Percentiles rank a stretch among this genome's conserved stretches.
Conservation (phyloP, 2,329 filamentous ascomycete species). For the Fusarium verrucosum region DNA sequence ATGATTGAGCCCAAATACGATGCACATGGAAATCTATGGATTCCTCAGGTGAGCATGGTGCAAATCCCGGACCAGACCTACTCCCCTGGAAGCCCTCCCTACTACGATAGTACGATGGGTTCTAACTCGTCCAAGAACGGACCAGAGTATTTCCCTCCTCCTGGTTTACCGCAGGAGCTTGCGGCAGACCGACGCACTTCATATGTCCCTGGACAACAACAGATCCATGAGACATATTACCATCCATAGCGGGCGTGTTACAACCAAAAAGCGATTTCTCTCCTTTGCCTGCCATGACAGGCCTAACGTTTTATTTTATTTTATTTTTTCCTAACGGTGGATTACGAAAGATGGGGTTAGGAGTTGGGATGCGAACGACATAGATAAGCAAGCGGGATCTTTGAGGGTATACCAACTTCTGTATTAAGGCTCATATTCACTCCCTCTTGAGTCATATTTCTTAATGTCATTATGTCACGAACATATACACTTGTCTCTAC, state of each 20-base stretch:
- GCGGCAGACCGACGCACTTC: slow-evolving; percentile 32
- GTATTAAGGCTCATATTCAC: slow-evolving; percentile 24
- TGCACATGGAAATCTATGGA: slow-evolving; percentile 47
- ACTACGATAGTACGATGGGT: slow-evolving; percentile 28
- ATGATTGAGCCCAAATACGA: slow-evolving; percentile 45
- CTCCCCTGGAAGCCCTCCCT: slow-evolving; percentile 32
- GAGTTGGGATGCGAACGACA: slow-evolving; percentile 20
- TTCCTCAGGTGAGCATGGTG: slow-evolving; percentile 49
- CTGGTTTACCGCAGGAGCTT: slow-evolving; percentile 40
- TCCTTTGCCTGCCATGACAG: background rate
- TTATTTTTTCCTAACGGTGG: slow-evolving; percentile 10
- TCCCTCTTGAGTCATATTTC: slow-evolving; percentile 16
- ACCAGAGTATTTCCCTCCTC: slow-evolving; percentile 30
- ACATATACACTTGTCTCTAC: background rate
- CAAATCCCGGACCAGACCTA: slow-evolving; percentile 35
- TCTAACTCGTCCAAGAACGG: slow-evolving; percentile 33
- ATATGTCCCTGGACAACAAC: slow-evolving; percentile 11
- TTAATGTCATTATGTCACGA: slow-evolving; percentile 11
- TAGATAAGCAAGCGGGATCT: slow-evolving; percentile 7
- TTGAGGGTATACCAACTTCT: slow-evolving; percentile 22
- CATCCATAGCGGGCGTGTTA: slow-evolving; percentile 28
- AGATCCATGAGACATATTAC: slow-evolving; percentile 41
- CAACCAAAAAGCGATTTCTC: background rate
- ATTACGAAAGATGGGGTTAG: slow-evolving; percentile 15
- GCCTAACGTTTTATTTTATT: slow-evolving; percentile 4